These are phyloP conservation scores for Aspergillus proliferans DNA, from an alignment of 2,329 filamentous ascomycete species.

Conservation along the genomic window DNA sequence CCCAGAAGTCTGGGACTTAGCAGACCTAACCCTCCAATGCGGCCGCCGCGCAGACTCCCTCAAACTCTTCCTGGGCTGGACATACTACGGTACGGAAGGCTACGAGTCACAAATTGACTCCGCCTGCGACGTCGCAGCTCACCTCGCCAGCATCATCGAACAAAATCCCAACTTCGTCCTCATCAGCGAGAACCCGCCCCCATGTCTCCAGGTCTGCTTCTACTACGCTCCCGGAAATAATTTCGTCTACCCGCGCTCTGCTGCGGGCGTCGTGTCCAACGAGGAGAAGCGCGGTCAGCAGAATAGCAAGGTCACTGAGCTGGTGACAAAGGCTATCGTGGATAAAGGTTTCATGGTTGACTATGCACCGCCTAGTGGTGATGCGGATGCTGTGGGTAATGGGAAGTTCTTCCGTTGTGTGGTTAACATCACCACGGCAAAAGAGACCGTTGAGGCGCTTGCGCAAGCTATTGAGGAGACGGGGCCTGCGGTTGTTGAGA, in stretches of 20 bases:
- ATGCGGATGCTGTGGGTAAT: slow-evolving; percentile 45
- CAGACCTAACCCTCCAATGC: slow-evolving; percentile 88
- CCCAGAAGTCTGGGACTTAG: slow-evolving; percentile 74
- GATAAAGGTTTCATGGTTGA: slow-evolving; percentile 63
- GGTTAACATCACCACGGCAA: slow-evolving; percentile 57
- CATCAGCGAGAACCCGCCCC: slow-evolving; percentile 69
- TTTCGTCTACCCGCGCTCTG: slow-evolving; percentile 32
- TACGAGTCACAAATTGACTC: slow-evolving; percentile 64
- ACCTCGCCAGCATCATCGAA: slow-evolving; percentile 59
- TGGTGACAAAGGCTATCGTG: slow-evolving; percentile 51
- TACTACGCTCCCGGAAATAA: slow-evolving; percentile 64
- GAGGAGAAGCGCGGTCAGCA: slow-evolving; percentile 35
- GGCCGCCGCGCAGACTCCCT: slow-evolving; percentile 78
- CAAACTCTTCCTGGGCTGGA: slow-evolving; percentile 83
- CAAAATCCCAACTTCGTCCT: slow-evolving; percentile 58
- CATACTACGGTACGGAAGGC: slow-evolving; percentile 75
- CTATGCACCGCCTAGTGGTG: slow-evolving; percentile 50
- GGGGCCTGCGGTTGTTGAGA: slow-evolving; percentile 28
- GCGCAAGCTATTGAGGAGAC: slow-evolving; percentile 53
- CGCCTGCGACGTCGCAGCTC: slow-evolving; percentile 65
- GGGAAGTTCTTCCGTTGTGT: slow-evolving; percentile 66
- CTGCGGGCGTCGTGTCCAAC: slow-evolving; percentile 18
- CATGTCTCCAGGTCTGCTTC: slow-evolving; percentile 92
- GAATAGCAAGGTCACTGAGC: slow-evolving; percentile 53
- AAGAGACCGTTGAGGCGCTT: slow-evolving; percentile 57